Base-by-base conservation (phyloP, 345 rosid species). In the thale cress (Arabidopsis thaliana) region DNA sequence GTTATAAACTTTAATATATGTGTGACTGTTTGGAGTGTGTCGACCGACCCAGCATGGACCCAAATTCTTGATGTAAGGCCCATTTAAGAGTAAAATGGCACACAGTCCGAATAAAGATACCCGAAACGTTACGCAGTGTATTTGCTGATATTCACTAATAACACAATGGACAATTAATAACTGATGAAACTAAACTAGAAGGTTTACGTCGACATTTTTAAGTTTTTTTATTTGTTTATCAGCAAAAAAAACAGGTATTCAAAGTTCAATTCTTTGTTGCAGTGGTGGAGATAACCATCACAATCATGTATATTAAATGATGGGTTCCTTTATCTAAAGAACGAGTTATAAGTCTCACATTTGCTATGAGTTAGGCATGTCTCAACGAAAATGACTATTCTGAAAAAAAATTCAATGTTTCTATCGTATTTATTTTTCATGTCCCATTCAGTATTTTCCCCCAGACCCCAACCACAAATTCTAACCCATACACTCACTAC, bases 351-450 rank as follows among this genome's bases (percentile, higher is more conserved):
- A 78, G 62, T 78, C 77, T 20, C 41, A 58, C 37, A 42, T 49
- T 64, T 65, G 77, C 49, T 65, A 40, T 24, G 59, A 78, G 73
- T 78, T 78, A 78, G 81, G 81, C 78, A 72, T 72, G 81, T 78
- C 73, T 72, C 78, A 67, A 72, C 68, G 81, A 78, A 72, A 78
- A 67, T 59, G 78, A 78, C 78, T 67, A 41, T 59, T 59, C 67
- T 42, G 9, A 28, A 44, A 3, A 3, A 44, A 50, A 57, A 34
- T 65, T 53, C 64, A 67, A 50, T 65, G 73, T 78, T 66, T 67
- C 58, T 52, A 42, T 57, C 55, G 12, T 30, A 50, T 57, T 49
- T 50, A 50, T 30, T 58, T 46, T 72, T 72, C 51, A 65, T 50
- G 68, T 50, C 71, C 37, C 55, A 30, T 57, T 64, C 67, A 16